phyloP scores from a whole-genome alignment of 2,329 filamentous ascomycete species.

The Alternaria arborescens region DNA sequence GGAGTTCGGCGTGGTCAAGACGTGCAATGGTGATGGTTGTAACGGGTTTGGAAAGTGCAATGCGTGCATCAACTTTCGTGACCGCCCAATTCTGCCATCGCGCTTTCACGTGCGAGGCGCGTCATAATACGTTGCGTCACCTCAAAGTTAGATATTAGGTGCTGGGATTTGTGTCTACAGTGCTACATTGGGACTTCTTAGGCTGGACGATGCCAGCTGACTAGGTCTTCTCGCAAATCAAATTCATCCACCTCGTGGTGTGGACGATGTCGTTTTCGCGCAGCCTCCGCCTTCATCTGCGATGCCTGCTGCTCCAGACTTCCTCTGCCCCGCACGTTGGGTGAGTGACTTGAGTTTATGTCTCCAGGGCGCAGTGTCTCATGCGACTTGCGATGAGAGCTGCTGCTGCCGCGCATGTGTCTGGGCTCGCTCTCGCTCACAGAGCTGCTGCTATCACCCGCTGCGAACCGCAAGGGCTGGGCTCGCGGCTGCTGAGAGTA shows the following conservation, averaged over 20 bases:
- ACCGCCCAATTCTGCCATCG: slow-evolving; percentile 47
- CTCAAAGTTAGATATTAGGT: neutral
- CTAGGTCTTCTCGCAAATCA: slow-evolving; percentile 58
- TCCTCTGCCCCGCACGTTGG: slow-evolving; percentile 46
- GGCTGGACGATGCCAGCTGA: slow-evolving; percentile 54
- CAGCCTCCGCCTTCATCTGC: slow-evolving; percentile 53
- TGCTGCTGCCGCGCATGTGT: slow-evolving; percentile 30
- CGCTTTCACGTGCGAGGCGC: slow-evolving; percentile 46
- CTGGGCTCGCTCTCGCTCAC: slow-evolving; percentile 45
- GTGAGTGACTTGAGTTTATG: slow-evolving; percentile 23
- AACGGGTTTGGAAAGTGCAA: slow-evolving; percentile 14
- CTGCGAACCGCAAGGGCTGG: slow-evolving; percentile 29
- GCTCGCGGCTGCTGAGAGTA: slow-evolving; percentile 35
- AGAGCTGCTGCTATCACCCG: slow-evolving; percentile 44
- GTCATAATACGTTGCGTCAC: slow-evolving; percentile 3
- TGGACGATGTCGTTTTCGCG: slow-evolving; percentile 46
- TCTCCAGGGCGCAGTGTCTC: slow-evolving; percentile 47
- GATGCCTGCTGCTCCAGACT: slow-evolving; percentile 55
- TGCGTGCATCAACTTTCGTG: slow-evolving; percentile 35
- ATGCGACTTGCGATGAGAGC: slow-evolving; percentile 44
- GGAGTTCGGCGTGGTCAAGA: slow-evolving; percentile 14
- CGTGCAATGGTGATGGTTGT: slow-evolving; percentile 8
- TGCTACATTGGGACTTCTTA: slow-evolving; percentile 2
- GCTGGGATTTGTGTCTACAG: neutral
- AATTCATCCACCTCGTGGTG: slow-evolving; percentile 59